Percentiles rank a stretch among this genome's conserved stretches.
Conservation (phyloP, 2,329 filamentous ascomycete species). For the Ascomycota sp. region DNA sequence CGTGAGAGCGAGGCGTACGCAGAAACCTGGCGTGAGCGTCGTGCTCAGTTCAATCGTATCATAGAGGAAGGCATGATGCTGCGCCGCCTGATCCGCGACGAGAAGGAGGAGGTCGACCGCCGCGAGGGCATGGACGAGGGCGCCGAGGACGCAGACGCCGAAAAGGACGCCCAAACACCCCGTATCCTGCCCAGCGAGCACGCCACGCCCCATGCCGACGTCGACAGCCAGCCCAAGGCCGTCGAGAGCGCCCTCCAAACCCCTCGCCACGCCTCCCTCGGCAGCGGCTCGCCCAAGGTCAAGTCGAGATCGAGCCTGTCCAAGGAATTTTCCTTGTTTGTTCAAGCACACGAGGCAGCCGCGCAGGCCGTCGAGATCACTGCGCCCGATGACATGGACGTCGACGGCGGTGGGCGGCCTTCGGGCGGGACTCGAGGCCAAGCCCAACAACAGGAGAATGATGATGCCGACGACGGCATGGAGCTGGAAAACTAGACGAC, state of each 20-base stretch:
- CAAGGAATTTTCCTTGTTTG: constrained; percentile 1
- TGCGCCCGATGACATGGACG: constrained; percentile 33
- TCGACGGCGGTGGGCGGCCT: constrained; percentile 19
- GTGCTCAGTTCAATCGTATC: constrained; percentile 72
- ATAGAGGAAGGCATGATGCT: constrained; percentile 82
- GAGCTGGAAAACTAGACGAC: constrained; percentile 29
- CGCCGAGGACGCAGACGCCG: constrained; percentile 32
- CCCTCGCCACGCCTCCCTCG: constrained; percentile 8
- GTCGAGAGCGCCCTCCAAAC: constrained; percentile 9
- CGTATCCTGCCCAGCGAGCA: constrained; percentile 28
- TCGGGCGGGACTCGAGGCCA: constrained; percentile 20
- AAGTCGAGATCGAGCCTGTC: constrained; percentile 1
- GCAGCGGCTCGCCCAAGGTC: constrained; percentile 9
- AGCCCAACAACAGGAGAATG: constrained; percentile 14
- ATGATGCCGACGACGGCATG: constrained; percentile 38
- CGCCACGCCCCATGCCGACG: constrained; percentile 28
- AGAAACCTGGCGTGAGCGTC: constrained; percentile 63
- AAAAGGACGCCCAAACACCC: constrained; percentile 27
- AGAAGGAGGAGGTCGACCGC: constrained; percentile 84
- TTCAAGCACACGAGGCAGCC: constrained; percentile 4
- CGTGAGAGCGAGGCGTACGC: constrained; percentile 66
- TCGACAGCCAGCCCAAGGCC: constrained; percentile 11
- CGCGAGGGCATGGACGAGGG: constrained; percentile 64
- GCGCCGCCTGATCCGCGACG: constrained; percentile 69
- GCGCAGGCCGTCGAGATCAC: constrained; percentile 14